Base-by-base conservation (phyloP, 805 yeast species). In the Kluyveromyces aestuarii region DNA sequence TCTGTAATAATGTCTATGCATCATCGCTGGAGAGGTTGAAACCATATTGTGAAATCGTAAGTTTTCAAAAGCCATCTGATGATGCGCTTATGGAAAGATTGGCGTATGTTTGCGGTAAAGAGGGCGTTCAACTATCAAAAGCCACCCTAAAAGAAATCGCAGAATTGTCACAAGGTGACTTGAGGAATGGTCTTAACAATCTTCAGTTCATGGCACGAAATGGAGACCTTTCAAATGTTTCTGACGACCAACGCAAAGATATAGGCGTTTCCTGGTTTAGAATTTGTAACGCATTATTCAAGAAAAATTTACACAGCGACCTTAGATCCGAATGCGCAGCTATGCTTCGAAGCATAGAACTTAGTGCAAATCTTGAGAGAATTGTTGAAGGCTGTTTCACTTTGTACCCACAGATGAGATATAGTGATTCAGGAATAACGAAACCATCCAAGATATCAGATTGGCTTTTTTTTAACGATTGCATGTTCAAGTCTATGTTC, bases 1-100 rank as follows among this genome's bases (percentile, higher is more conserved):
- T 93, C 48, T 95, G 97, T 62, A 93, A 91, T 60, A 96, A 93
- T 59, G 73, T 86, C 1, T 89, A 86, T 63, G 77, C 87, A 0
- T 77, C 81, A 2, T 79, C 86, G 1, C 70, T 91, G 66, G 95
- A 87, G 46, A 80, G 79, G 49, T 69, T 91, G 51, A 78, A 91
- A 52, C 83, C 84, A 0, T 68, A 74, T 50, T 80, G 91, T 53
- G 96, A 91, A 57, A 72, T 86, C 7, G 72, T 91, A 2, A 63
- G 77, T 7, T 84, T 89, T 58, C 74, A 72, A 50, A 80, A 78
- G 48, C 82, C 95, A 0, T 60, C 77, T 2, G 73, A 69, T 46
- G 68, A 63, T 46, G 73, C 72, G 37, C 64, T 77, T 27, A 70
- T 70, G 43, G 74, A 69, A 55, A 74, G 79, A 40, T 64, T 77